Evolutionary conservation across 352 stramenopile genomes (phyloP).

Genomic region (Phytophthora uliginosa): DNA sequence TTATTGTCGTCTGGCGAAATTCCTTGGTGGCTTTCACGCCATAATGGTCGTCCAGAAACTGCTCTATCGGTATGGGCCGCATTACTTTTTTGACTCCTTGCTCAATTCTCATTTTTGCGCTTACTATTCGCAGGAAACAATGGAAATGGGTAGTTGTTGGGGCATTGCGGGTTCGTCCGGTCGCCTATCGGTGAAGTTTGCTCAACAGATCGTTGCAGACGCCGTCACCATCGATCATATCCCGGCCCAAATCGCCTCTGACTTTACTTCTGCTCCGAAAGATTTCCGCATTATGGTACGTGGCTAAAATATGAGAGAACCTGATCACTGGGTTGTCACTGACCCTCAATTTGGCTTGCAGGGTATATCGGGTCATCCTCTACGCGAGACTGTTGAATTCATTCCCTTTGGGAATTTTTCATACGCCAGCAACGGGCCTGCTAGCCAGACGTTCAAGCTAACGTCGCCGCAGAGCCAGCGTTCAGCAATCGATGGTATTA

Average conservation of each 20-base stretch:
- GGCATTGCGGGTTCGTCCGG: conserved; percentile 62
- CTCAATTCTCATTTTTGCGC: background rate
- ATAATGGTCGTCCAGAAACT: conserved; percentile 82
- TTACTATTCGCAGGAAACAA: conserved; percentile 64
- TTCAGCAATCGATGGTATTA: conserved; percentile 73
- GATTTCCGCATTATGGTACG: conserved; percentile 73
- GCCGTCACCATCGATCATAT: conserved; percentile 88
- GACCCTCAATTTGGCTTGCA: conserved; percentile 15
- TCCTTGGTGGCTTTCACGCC: conserved; percentile 81
- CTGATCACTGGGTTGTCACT: background rate
- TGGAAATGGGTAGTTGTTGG: conserved; percentile 90
- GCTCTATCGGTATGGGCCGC: conserved; percentile 67
- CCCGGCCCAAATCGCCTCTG: conserved; percentile 65
- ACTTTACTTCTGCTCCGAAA: conserved; percentile 77
- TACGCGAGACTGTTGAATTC: conserved; percentile 53
- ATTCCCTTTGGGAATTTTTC: conserved; percentile 83
- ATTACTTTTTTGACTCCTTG: background rate
- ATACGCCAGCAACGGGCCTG: conserved; percentile 56
- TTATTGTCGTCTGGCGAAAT: conserved; percentile 60
- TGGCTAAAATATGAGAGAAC: background rate
- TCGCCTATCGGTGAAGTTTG: conserved; percentile 82
- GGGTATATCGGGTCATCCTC: conserved; percentile 56
- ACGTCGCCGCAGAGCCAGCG: conserved; percentile 56
- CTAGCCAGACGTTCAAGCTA: conserved; percentile 80
- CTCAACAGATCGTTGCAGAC: conserved; percentile 68